Percentiles rank a stretch among this genome's conserved stretches.
phyloP scores from a whole-genome alignment of 2,329 filamentous ascomycete species.

The Fusarium austroafricanum region DNA sequence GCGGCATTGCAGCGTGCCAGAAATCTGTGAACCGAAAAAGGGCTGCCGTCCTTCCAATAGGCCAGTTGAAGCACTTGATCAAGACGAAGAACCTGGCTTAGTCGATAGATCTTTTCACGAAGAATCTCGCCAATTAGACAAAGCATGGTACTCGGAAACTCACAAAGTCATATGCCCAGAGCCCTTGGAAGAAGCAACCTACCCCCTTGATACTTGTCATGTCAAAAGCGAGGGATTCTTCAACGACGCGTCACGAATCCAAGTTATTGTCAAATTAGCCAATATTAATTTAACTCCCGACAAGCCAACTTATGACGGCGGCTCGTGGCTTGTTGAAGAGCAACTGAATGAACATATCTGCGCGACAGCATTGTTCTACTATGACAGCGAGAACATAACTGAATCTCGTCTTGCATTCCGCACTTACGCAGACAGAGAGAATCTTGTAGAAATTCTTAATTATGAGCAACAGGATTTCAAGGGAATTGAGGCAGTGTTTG shows the following conservation, averaged over 20 bases:
- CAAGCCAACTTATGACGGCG: constrained; percentile 64
- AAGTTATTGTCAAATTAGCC: constrained; percentile 72
- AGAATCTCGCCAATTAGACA: not conserved
- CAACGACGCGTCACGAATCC: constrained; percentile 54
- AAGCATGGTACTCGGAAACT: not conserved
- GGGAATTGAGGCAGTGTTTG: constrained; percentile 52
- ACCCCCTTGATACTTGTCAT: not conserved
- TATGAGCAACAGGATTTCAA: constrained; percentile 50
- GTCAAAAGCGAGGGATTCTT: constrained; percentile 47
- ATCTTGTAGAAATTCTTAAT: constrained; percentile 39
- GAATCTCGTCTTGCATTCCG: constrained; percentile 63
- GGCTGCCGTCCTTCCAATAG: too few species aligned
- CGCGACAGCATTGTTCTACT: constrained; percentile 72
- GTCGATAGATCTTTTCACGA: not conserved
- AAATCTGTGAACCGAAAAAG: constrained; percentile 25
- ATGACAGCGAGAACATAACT: constrained; percentile 69
- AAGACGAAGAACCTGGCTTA: constrained; percentile 38
- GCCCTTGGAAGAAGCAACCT: too few species aligned
- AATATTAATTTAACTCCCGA: constrained; percentile 71
- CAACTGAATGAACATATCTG: constrained; percentile 71
- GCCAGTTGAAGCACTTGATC: not conserved
- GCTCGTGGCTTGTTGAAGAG: constrained; percentile 67
- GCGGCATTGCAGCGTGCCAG: constrained; percentile 41
- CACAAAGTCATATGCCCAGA: not conserved
- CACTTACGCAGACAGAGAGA: constrained; percentile 51